Evolutionary conservation across 306 rosid species (phyloP).

Genomic region (Begonia peltatifolia): DNA sequence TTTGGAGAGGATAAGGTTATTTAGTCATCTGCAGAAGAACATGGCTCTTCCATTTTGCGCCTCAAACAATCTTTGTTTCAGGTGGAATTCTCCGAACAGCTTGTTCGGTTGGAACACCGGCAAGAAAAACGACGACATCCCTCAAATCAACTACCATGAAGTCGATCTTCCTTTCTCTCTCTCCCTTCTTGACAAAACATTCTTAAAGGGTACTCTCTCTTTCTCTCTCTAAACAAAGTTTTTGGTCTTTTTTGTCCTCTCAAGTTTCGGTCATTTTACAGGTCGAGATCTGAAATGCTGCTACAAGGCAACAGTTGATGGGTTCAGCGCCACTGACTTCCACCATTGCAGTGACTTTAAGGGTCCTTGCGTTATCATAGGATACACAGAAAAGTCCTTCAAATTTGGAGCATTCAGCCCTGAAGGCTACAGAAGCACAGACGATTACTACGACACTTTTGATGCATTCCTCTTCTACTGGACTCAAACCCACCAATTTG

Average conservation of each 20-base stretch:
- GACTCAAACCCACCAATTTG: slow-evolving; percentile 15
- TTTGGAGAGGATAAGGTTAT: slow-evolving; percentile 18
- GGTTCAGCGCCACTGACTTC: slow-evolving; percentile 65
- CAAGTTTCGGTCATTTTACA: slow-evolving; percentile 7
- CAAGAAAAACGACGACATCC: slow-evolving; percentile 25
- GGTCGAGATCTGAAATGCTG: slow-evolving; percentile 86
- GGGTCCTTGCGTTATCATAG: slow-evolving; percentile 82
- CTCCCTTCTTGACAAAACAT: slow-evolving; percentile 51
- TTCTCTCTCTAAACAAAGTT: slow-evolving; percentile 8
- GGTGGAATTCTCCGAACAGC: slow-evolving; percentile 28
- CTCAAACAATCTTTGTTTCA: slow-evolving; percentile 22
- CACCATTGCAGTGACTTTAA: slow-evolving; percentile 74
- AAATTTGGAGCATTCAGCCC: slow-evolving; percentile 94
- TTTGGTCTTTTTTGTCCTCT: too few species aligned
- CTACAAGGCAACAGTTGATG: slow-evolving; percentile 66
- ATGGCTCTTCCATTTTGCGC: slow-evolving; percentile 11
- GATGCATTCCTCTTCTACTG: slow-evolving; percentile 74
- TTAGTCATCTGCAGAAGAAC: too few species aligned
- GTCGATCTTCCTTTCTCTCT: slow-evolving; percentile 63
- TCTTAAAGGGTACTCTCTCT: slow-evolving; percentile 40
- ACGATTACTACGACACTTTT: slow-evolving; percentile 74
- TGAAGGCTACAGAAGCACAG: slow-evolving; percentile 93
- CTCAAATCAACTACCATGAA: slow-evolving; percentile 53
- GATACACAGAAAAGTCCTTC: slow-evolving; percentile 65
- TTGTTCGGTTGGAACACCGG: slow-evolving; percentile 71